Base-by-base conservation (phyloP, 805 yeast genomes). In the Pichia nakasei region DNA sequence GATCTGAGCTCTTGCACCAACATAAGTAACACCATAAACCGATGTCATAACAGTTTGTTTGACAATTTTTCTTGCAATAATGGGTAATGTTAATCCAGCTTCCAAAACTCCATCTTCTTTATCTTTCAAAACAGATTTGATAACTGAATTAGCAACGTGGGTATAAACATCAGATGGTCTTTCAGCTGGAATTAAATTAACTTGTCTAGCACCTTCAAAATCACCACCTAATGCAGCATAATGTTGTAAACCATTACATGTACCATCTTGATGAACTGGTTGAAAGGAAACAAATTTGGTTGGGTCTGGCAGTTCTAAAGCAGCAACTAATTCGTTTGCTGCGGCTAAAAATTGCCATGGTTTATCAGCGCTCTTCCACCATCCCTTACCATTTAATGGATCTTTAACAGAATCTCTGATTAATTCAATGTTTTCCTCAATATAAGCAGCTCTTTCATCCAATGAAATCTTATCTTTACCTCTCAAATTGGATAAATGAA, bases 1-100 rank as follows among this genome's bases (percentile, higher is more conserved):
- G 56, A 91, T 87, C 65, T 91, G 98, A 4, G 80, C 82, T 17
- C 86, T 77, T 0, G 97, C 98, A 17, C 98, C 98, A 49, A 86
- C 75, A 58, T 76, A 87, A 0, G 98, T 91, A 12, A 91, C 98
- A 55, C 98, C 98, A 59, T 91, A 91, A 32, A 91, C 98, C 56
- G 88, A 89, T 0, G 98, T 91, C 98, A 91, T 91, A 22, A 91
- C 97, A 0, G 98, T 87, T 61, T 91, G 98, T 59, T 91, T 91
- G 32, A 93, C 96, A 38, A 93, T 82, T 59, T 91, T 91, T 54
- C 98, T 75, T 18, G 81, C 74, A 45, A 91, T 75, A 47, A 78
- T 73, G 41, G 80, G 84, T 45, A 73, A 68, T 35, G 84, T 64
- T 29, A 66, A 60, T n/a, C 57, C 38, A 1, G 89, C 91, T 44